Base-by-base conservation (phyloP, 129 eudicot genomes). In the Lonicera japonica region DNA sequence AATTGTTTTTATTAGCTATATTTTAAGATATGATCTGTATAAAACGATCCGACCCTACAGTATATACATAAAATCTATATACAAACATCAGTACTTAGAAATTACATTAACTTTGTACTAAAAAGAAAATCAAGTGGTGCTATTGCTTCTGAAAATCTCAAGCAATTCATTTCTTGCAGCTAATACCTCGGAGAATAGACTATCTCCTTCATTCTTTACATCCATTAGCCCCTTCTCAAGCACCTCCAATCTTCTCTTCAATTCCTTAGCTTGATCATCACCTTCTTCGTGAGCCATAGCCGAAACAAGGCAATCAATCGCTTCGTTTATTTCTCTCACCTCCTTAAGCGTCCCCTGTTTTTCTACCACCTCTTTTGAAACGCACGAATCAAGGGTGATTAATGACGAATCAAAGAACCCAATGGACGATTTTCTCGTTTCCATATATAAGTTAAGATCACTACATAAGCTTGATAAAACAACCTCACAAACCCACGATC, bases 121-220 rank as follows among this genome's bases (percentile, higher is more conserved):
- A 60, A 54, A 13, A 48, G 39, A 5, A 23, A 0, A 21, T 5
- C 41, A 0, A 29, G 11, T 59, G 21, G 46, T 56, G 62, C 54
- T 25, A 29, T 65, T 65, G 16, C 55, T 71, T 62, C 91, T 61
- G 51, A 83, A 56, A 45, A 46, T 71, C 56, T 77, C 78, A 53
- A 88, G 55, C 66, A 88, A 82, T 74, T 85, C 68, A 64, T 58
- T 84, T 46, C 94, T 82, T 23, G 63, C 72, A 56, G 75, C 72
- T 70, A 88, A 45, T 57, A 82, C 64, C 67, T 72, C 60, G 8
- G 74, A 69, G 61, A 89, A 89, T 57, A 82, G 39, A 54, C 39
- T 5, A 61, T 80, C 69, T 18, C 70, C 78, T 59, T 75, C 79
- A 16, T 73, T 74, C 57, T 57, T 72, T 4, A 89, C 25, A 5